These are phyloP conservation scores for Linum lewisii DNA, from an alignment of 345 rosid species.

Conservation along the genomic window DNA sequence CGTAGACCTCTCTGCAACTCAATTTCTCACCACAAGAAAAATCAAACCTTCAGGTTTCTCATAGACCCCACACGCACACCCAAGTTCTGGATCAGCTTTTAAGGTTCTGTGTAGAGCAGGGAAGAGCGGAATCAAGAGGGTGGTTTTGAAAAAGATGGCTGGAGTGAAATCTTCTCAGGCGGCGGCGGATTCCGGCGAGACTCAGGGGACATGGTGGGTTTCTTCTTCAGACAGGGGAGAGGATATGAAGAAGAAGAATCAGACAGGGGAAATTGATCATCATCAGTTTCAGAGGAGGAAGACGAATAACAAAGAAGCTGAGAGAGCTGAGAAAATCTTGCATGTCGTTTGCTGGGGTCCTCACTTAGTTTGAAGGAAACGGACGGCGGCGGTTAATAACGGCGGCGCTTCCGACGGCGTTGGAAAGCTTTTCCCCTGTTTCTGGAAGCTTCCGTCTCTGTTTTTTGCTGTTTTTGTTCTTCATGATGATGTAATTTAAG, in stretches of 20 bases:
- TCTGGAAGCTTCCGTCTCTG: too few relatives aligned
- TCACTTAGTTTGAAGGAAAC: background rate
- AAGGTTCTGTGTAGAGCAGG: too few relatives aligned
- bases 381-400: background rate
- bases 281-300: background rate
- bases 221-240: background rate
- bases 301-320: background rate
- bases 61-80: too few relatives aligned
- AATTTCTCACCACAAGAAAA: too few relatives aligned
- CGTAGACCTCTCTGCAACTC: too few relatives aligned
- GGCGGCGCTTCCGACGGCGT: background rate
- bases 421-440: background rate
- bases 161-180: background rate
- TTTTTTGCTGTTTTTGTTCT: too few relatives aligned
- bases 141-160: background rate
- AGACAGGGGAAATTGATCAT: background rate
- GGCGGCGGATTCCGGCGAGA: background rate
- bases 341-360: constrained; percentile 6
- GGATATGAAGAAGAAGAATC: background rate
- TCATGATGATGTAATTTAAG: too few relatives aligned
- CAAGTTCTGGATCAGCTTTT: too few relatives aligned
- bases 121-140: too few relatives aligned
- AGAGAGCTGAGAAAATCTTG: background rate
- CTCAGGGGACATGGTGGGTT: background rate
- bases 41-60: too few relatives aligned